These are phyloP conservation scores for Rhynchospora tenuis DNA, from an alignment of 176 grass and related monocot genomes.

Conservation along the genomic window DNA sequence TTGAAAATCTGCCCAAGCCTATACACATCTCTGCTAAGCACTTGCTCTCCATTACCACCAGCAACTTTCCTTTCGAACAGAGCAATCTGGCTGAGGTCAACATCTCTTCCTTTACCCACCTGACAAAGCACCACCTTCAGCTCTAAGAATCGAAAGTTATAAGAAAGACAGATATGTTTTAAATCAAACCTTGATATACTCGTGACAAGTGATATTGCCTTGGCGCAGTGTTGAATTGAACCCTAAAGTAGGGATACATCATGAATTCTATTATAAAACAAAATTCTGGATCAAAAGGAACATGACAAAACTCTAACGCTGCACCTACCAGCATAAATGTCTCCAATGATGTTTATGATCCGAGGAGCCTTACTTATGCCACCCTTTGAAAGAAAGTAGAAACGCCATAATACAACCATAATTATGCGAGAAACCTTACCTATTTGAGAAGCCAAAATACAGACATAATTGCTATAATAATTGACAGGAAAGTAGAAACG, in stretches of 20 bases:
- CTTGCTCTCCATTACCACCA: slow-evolving; percentile 95
- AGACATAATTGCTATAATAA: no score
- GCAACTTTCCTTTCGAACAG: slow-evolving; percentile 98
- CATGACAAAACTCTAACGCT: slow-evolving; percentile 6
- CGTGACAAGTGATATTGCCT: slow-evolving; percentile 91
- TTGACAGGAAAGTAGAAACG: no score
- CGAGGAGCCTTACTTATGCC: slow-evolving; percentile 94
- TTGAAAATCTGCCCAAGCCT: slow-evolving; percentile 96
- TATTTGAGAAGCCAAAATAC: no score
- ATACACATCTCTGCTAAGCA: slow-evolving; percentile 91
- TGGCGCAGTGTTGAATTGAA: slow-evolving; percentile 89
- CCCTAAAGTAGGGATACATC: slow-evolving; percentile 38
- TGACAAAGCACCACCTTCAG: slow-evolving; percentile 27
- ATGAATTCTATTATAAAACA: slow-evolving; percentile 19
- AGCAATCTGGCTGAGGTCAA: slow-evolving; percentile 93
- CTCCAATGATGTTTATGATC: slow-evolving; percentile 90
- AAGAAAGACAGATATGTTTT: not conserved
- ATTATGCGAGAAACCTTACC: no score
- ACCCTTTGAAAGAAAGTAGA: no score
- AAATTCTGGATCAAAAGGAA: not conserved
- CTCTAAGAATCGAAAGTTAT: slow-evolving; percentile 11
- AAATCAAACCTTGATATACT: slow-evolving; percentile 79
- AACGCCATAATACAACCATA: no score
- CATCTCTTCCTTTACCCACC: slow-evolving; percentile 95
- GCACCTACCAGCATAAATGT: slow-evolving; percentile 84